Evolutionary conservation across 2,329 filamentous ascomycete species (phyloP).

Genomic region (Diaporthe batatas): DNA sequence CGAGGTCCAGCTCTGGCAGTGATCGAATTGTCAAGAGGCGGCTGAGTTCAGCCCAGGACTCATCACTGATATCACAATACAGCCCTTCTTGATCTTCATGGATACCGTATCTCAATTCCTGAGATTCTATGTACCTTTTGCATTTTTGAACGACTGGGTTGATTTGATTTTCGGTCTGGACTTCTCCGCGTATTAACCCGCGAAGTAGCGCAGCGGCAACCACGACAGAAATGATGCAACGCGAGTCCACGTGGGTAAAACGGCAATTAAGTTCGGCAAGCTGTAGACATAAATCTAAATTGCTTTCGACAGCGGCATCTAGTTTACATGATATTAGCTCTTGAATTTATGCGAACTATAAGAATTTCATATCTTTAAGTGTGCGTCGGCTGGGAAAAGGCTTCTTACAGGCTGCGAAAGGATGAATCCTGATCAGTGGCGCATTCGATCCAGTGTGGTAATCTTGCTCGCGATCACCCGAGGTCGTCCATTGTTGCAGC

Average conservation of each 20-base stretch:
- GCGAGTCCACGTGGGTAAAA: neutral
- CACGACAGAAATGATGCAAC: neutral
- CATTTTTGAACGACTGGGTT: conserved; percentile 1
- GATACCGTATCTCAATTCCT: too few species aligned
- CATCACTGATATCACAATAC: neutral
- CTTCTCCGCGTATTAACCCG: conserved; percentile 7
- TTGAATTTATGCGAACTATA: neutral
- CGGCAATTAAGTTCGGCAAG: neutral
- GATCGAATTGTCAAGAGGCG: neutral
- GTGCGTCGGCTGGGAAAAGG: neutral
- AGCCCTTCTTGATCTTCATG: neutral
- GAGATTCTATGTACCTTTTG: neutral
- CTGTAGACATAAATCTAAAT: neutral
- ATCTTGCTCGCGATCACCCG: too few species aligned
- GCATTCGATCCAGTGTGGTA: neutral
- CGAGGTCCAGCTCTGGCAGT: conserved; percentile 13
- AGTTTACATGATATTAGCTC: neutral
- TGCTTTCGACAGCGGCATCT: too few species aligned
- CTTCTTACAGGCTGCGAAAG: conserved; percentile 7
- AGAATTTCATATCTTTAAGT: too few species aligned
- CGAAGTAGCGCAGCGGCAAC: neutral
- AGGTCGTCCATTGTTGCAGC: neutral
- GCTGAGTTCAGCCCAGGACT: neutral
- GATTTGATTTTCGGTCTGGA: neutral
- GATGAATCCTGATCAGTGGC: conserved; percentile 13